Percentiles rank a stretch among this genome's conserved stretches.
Conservation (phyloP, 345 rosid species). For the Eutrema heterophyllum region DNA sequence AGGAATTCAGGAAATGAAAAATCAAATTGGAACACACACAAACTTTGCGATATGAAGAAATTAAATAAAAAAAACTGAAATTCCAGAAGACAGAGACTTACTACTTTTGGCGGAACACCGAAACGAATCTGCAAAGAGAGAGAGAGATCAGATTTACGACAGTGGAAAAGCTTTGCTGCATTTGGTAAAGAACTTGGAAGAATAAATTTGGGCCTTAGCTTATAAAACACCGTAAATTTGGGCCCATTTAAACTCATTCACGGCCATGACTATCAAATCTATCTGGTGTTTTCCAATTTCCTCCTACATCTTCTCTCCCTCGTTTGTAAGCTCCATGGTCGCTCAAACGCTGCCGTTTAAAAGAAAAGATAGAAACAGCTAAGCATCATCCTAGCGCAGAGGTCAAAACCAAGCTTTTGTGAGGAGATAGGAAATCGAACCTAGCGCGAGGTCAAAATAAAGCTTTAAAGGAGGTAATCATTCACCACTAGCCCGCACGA, state of each 20-base stretch:
- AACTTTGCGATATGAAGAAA: background rate
- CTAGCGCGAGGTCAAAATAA: background rate
- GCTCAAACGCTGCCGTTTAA: too few relatives aligned
- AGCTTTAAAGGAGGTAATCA: background rate
- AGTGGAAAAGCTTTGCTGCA: background rate
- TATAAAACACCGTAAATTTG: background rate
- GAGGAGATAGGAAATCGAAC: background rate
- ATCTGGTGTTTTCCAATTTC: too few relatives aligned
- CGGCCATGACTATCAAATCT: too few relatives aligned
- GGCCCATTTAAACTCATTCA: too few relatives aligned
- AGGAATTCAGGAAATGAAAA: background rate
- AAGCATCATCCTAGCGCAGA: too few relatives aligned
- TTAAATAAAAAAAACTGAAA: background rate
- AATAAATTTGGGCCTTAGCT: background rate
- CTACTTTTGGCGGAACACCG: background rate
- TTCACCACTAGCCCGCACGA: constrained; percentile 21
- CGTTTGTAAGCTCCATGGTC: too few relatives aligned
- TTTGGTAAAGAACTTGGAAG: background rate
- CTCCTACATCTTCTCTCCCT: too few relatives aligned
- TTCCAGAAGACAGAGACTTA: background rate
- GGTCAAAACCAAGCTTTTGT: too few relatives aligned
- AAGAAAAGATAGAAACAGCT: too few relatives aligned
- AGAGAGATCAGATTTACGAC: background rate
- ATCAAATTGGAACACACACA: background rate
- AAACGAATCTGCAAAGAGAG: background rate